Evolutionary conservation across 768 basidiomycete species (phyloP), one percentile per base, ranked within the genome.

Genomic region (Rhodocollybia butyracea): DNA sequence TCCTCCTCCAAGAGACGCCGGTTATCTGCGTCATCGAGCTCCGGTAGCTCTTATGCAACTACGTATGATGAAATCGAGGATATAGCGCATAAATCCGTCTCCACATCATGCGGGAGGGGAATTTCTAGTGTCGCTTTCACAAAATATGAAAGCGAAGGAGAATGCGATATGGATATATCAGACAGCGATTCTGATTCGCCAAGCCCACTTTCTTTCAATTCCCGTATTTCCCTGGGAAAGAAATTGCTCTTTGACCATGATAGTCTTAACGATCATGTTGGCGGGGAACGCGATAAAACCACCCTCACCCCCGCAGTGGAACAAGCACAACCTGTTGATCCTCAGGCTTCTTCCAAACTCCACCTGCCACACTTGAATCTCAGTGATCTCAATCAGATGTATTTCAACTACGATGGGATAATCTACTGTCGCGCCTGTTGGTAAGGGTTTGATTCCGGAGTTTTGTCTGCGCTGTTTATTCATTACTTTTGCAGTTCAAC

Each of bases 81-180:
- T 21, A 12, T 5, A 42, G 41, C 41, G 8, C 21, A 10, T 24
- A 24, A 11, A 40, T 17, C 5, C 39, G 22, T 15, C 41, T 27
- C 3, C 12, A 17, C 5, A 29, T 45, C 26, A 27, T 7, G 8
- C 26, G 21, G 19, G 8, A 15, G 4, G 3, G 30, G 11, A 5
- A 13, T 22, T 19, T 34, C 46, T 34, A 5, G 2, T 34, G 5
- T 11, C 12, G 15, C 22, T 8, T 19, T 36, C 22, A 36, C 32
- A 8, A 22, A 50, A n/a, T n/a, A n/a, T 24, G 22, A 26, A 5
- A 32, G 48, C 22, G 22, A 38, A 21, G 48, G 48, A 13, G 48
- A 50, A 50, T 50, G 48, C 10, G 48, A 50, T 12, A 50, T 50
- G 48, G 48, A 50, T 50, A 50, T 50, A 13, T 50, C 48, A 5